Conservation (phyloP, 306 rosid species). For the Sindora glabra region DNA sequence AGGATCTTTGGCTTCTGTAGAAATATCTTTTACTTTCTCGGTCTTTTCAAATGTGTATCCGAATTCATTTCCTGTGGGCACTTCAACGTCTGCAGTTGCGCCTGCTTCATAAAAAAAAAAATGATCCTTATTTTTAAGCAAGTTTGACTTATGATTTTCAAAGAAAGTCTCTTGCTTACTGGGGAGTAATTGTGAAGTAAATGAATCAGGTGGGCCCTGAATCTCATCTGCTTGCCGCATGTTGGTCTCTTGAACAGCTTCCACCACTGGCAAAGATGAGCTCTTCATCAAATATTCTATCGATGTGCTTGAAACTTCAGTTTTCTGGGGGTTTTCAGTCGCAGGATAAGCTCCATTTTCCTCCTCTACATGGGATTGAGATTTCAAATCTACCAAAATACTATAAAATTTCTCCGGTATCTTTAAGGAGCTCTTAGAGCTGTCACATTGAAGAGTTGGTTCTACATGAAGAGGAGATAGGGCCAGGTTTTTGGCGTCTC, state of each 20-base stretch:
- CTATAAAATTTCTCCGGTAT: neutral
- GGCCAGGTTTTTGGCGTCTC: neutral
- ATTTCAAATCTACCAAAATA: neutral
- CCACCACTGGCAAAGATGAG: slow-evolving; percentile 21
- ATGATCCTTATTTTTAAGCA: neutral
- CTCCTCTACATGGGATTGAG: neutral
- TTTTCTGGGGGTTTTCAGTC: slow-evolving; percentile 16
- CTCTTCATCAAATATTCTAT: slow-evolving; percentile 18
- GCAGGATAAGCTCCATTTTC: slow-evolving; percentile 10
- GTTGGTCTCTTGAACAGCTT: slow-evolving; percentile 21
- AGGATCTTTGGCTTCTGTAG: neutral
- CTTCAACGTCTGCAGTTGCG: neutral
- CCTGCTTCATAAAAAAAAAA: neutral
- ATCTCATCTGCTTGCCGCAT: slow-evolving; percentile 1
- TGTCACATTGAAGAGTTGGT: slow-evolving; percentile 7
- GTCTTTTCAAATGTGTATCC: neutral
- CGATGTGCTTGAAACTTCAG: slow-evolving; percentile 26
- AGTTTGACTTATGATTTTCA: slow-evolving; percentile 9
- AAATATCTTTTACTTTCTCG: slow-evolving; percentile 4
- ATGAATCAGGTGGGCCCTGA: neutral
- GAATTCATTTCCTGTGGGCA: slow-evolving; percentile 12
- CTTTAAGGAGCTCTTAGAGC: neutral
- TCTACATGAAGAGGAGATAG: slow-evolving; percentile 21
- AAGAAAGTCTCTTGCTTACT: slow-evolving; percentile 1
- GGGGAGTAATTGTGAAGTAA: neutral